Conservation (phyloP, 352 stramenopile species). For the Phytophthora vignae region DNA sequence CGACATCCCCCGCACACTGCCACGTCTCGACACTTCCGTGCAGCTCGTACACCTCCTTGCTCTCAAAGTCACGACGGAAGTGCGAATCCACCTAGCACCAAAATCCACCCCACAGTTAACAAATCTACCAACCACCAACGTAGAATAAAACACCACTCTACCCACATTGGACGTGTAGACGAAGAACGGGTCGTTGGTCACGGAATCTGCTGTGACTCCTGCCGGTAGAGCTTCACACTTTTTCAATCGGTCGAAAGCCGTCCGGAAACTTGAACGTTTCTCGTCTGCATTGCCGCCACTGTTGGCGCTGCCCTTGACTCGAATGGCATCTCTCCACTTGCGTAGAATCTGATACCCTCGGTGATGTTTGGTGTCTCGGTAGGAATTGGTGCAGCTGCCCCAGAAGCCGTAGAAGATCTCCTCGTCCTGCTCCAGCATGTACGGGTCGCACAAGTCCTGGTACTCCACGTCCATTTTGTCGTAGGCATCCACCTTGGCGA, state of each 20-base stretch:
- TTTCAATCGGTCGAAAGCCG: conserved; percentile 50
- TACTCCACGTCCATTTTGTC: conserved; percentile 84
- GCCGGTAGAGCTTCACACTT: conserved; percentile 41
- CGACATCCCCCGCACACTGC: conserved; percentile 71
- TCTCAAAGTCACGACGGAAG: conserved; percentile 79
- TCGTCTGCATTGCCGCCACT: conserved; percentile 15
- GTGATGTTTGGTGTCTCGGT: conserved; percentile 83
- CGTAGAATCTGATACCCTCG: conserved; percentile 73
- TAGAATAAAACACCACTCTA: not conserved
- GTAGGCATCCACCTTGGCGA: conserved; percentile 87
- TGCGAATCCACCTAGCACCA: conserved; percentile 83
- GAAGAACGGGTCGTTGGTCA: conserved; percentile 86
- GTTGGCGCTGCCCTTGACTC: conserved; percentile 27
- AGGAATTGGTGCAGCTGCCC: conserved; percentile 90
- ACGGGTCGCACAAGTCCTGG: conserved; percentile 90
- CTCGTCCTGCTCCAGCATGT: conserved; percentile 84
- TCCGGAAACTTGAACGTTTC: conserved; percentile 38
- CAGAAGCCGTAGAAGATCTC: conserved; percentile 93
- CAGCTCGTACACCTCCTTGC: conserved; percentile 87
- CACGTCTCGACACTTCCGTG: conserved; percentile 89
- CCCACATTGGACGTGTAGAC: conserved; percentile 93
- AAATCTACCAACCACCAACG: not conserved
- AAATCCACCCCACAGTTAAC: not conserved
- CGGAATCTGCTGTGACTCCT: conserved; percentile 28
- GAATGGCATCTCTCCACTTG: conserved; percentile 56